Conservation (phyloP, 164 flowering plant species). For the Chimonanthus salicifolius region DNA sequence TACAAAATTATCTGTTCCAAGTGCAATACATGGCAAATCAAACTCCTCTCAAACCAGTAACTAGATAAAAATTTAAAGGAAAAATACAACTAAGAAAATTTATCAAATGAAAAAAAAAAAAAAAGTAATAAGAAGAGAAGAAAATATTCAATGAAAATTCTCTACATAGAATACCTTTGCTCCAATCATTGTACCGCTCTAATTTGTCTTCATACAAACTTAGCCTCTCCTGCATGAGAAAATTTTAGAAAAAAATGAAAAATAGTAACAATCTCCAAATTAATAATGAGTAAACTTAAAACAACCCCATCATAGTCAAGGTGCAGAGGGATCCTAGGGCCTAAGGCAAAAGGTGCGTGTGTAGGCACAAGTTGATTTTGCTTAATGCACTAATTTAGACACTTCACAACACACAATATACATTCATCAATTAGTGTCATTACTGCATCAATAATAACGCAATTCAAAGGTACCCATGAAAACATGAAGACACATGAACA, state of each 20-base stretch:
- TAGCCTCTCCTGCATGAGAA: conserved; percentile 61
- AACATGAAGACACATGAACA: no score
- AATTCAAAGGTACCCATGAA: not conserved
- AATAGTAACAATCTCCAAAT: not conserved
- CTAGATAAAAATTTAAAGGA: not conserved
- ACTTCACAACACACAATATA: not conserved
- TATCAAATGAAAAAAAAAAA: not conserved
- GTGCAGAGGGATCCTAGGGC: no score
- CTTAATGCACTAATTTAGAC: not conserved
- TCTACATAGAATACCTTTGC: conserved; percentile 49
- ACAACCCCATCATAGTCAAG: not conserved
- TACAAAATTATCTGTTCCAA: no score
- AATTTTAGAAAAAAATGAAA: not conserved
- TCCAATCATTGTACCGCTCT: conserved; percentile 46
- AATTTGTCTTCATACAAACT: conserved; percentile 76
- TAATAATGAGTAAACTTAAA: not conserved
- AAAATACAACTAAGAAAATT: not conserved
- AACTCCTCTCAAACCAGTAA: not conserved
- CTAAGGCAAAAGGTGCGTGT: no score
- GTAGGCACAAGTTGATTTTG: not conserved
- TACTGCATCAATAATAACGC: not conserved
- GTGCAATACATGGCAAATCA: no score
- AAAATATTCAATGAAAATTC: not conserved
- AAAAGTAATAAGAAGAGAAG: not conserved
- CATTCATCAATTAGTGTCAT: not conserved